A percentile compares a stretch with the other conserved stretches of the same genome.
Evolutionary conservation across 768 basidiomycete genomes (phyloP).

Genomic region (Naganishia randhawae): DNA sequence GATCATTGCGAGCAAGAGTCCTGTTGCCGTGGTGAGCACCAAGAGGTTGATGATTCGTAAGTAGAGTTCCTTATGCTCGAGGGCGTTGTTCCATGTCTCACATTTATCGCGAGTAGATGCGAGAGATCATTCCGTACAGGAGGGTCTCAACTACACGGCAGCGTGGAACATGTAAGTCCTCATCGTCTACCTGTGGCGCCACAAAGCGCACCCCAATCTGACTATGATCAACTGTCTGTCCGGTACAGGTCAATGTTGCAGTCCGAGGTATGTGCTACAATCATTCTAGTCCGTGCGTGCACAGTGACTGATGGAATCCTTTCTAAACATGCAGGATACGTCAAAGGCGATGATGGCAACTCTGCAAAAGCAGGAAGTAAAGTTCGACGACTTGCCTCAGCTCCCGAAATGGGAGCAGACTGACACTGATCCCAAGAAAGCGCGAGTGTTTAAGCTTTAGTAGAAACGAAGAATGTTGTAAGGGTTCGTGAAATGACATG

Average conservation of each 20-base stretch:
- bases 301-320: neutral
- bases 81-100: too few relatives aligned
- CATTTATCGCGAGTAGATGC: conserved; percentile 53
- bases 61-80: too few relatives aligned
- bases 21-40: conserved; percentile 69
- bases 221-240: neutral
- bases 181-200: neutral
- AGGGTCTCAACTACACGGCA: conserved; percentile 61
- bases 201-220: conserved; percentile 5
- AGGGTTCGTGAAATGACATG: neutral
- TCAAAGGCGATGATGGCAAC: conserved; percentile 3
- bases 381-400: conserved; percentile 9
- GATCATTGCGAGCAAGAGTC: conserved; percentile 69
- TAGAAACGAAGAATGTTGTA: neutral
- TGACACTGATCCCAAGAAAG: neutral
- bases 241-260: conserved; percentile 54
- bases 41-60: conserved; percentile 62
- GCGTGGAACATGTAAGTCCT: conserved; percentile 56
- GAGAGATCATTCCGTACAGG: conserved; percentile 64
- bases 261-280: conserved; percentile 51
- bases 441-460: neutral
- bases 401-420: neutral
- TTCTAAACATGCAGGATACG: neutral
- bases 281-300: neutral
- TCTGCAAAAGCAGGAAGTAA: conserved; percentile 2